These are phyloP conservation scores for Hirsutella thompsonii DNA, from an alignment of 2,329 filamentous ascomycete species.

Conservation along the genomic window DNA sequence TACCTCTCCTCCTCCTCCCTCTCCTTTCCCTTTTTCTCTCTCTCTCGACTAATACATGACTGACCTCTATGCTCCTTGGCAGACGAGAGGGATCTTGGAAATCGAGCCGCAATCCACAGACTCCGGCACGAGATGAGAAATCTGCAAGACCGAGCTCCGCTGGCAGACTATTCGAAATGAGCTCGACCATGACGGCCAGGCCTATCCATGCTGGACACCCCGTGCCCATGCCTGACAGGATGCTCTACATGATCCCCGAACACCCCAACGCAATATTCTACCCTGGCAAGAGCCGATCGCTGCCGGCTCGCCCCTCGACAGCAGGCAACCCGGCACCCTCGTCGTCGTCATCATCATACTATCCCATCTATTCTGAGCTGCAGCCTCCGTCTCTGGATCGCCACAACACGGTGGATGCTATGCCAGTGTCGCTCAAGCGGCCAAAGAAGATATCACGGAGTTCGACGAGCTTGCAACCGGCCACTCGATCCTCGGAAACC, in stretches of 20 bases:
- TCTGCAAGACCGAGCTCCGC: neutral
- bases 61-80: neutral
- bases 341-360: too few relatives aligned
- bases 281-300: neutral
- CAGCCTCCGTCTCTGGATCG: slow-evolving; percentile 13
- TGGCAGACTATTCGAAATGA: slow-evolving; percentile 7
- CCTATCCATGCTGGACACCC: slow-evolving; percentile 6
- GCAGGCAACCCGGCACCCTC: slow-evolving; percentile 9
- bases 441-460: slow-evolving; percentile 21
- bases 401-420: slow-evolving; percentile 9
- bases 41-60: neutral
- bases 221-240: slow-evolving; percentile 5
- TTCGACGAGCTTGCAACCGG: neutral
- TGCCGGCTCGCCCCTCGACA: slow-evolving; percentile 3
- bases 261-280: neutral
- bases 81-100: neutral
- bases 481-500: slow-evolving; percentile 10
- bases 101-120: neutral
- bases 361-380: slow-evolving; percentile 18
- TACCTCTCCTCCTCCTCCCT: neutral
- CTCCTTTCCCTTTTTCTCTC: neutral
- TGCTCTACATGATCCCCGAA: slow-evolving; percentile 4
- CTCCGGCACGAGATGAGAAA: neutral
- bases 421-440: slow-evolving; percentile 17
- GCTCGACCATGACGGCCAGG: slow-evolving; percentile 5